Base-by-base conservation (phyloP, 2,329 filamentous ascomycete species). In the Dactylellina leptospora region DNA sequence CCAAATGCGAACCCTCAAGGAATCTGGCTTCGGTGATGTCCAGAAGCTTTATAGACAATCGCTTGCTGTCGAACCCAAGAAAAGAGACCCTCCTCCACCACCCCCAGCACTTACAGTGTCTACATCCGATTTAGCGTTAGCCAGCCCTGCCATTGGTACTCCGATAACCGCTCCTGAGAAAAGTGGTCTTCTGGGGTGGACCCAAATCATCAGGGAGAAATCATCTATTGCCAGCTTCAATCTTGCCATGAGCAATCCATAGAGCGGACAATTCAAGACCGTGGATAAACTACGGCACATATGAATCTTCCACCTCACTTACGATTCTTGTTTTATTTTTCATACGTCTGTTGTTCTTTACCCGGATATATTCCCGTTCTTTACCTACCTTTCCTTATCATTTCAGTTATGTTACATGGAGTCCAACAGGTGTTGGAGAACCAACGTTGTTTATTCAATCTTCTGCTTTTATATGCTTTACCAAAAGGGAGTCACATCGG, bases 41-140 rank as follows among this genome's bases (percentile, higher is more conserved):
- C 86, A 88, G 74, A 85, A 83, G 74, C 87, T 89, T 79, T 96
- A 96, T 80, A 88, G 92, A 75, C 92, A 93, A 78, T 96, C 91
- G 71, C 83, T 96, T 45, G 81, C 93, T 25, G 84, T 96, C 22
- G 93, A 97, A 79, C 93, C 93, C 8, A 84, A 89, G 48, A 88
- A 90, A 77, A 80, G 77, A 20, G 73, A 75, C 33, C 73, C 75
- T 38, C 48, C 54, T 75, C 62, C 60, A 72, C 71, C 68, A 76
- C 76, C 13, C 68, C 78, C 42, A 76, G 79, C 25, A 74, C 54
- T 62, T 22, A 71, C 58, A 30, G 30, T 71, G 5, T 56, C 66
- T 4, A 63, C 51, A 55, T 69, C 36, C 50, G 51, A 66, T 56
- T 16, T 30, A 20, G 20, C 54, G 40, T 10, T 60, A 60, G 60